A percentile compares a stretch with the other conserved stretches of the same genome.
These are phyloP conservation scores for Corymbia citriodora DNA, from an alignment of 441 rosid genomes.

Conservation along the genomic window DNA sequence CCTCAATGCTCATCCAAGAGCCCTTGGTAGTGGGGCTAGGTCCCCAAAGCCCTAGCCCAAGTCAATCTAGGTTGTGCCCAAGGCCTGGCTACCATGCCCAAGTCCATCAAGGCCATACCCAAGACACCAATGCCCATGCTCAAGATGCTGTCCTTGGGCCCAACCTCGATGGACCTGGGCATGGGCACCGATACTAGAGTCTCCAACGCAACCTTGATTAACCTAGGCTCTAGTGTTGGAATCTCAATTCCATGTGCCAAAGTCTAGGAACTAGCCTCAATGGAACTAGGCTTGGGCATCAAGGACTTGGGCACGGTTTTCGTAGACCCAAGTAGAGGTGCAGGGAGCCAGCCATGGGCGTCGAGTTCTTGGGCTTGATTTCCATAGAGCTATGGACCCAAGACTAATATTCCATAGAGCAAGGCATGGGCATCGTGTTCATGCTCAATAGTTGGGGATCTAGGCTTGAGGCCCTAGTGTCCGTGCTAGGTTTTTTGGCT, in stretches of 20 bases:
- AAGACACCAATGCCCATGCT: background rate
- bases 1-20: background rate
- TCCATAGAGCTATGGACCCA: background rate
- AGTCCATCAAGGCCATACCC: background rate
- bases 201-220: background rate
- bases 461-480: background rate
- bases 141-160: background rate
- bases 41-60: background rate
- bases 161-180: background rate
- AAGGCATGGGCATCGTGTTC: background rate
- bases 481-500: background rate
- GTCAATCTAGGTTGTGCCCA: background rate
- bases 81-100: no score
- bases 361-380: background rate
- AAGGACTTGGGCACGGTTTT: background rate
- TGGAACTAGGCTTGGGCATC: background rate
- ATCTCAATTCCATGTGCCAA: no score
- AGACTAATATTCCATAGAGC: background rate
- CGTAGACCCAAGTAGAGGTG: accelerated
- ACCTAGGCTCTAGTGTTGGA: background rate
- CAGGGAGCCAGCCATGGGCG: background rate
- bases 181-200: background rate
- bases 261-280: background rate
- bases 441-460: background rate
- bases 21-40: background rate